Conservation (phyloP, 2,329 filamentous ascomycete genomes). For the Aureobasidium leucospermi region DNA sequence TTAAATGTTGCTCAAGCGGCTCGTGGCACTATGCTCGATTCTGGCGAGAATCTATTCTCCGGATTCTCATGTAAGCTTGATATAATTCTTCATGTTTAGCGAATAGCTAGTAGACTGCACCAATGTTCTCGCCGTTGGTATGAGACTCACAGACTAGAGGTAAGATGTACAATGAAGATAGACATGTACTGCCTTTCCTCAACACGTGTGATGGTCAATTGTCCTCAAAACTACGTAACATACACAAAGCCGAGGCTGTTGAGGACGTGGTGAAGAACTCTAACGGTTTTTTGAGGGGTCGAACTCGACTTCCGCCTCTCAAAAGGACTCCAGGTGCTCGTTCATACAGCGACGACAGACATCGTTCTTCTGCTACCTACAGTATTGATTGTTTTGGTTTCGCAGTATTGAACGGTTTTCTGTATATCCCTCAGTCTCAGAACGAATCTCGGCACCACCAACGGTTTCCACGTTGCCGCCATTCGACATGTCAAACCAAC, state of each 20-base stretch:
- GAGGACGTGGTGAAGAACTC: background rate
- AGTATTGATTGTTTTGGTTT: constrained; percentile 10
- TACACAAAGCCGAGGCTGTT: background rate
- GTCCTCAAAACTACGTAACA: no score
- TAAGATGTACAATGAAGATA: no score
- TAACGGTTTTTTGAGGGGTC: background rate
- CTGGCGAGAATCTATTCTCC: no score
- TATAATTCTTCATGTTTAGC: no score
- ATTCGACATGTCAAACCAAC: constrained; percentile 9
- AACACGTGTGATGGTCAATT: no score
- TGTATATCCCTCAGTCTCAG: constrained; percentile 1
- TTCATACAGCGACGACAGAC: background rate
- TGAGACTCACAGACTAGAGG: no score
- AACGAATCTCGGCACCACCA: background rate
- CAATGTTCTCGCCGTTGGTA: no score
- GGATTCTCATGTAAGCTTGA: no score
- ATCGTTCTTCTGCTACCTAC: background rate
- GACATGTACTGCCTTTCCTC: no score
- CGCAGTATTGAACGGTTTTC: constrained; percentile 1
- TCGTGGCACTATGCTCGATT: no score
- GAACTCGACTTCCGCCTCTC: background rate
- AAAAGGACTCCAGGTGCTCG: background rate
- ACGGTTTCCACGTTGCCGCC: constrained; percentile 9
- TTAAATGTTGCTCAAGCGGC: no score
- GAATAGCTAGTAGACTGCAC: no score